Percentiles rank a stretch among this genome's conserved stretches.
These are phyloP conservation scores for Fusarium sp. DNA, from an alignment of 2,329 filamentous ascomycete genomes.

Conservation along the genomic window DNA sequence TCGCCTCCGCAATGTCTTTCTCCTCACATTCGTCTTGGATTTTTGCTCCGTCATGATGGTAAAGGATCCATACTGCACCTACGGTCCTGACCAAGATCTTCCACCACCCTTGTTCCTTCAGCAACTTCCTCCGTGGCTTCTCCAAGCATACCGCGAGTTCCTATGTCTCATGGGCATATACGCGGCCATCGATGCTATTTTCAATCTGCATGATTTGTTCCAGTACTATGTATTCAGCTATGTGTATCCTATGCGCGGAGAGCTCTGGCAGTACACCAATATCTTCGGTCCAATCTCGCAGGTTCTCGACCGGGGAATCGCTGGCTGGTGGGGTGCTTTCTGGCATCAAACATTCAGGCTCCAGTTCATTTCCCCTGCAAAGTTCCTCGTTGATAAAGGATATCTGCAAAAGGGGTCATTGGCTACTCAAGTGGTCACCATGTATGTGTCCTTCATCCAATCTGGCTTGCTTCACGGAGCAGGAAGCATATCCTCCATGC, in stretches of 20 bases:
- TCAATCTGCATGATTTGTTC: slow-evolving; percentile 69
- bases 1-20: slow-evolving; percentile 60
- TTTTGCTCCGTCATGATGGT: slow-evolving; percentile 75
- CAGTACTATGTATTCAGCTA: slow-evolving; percentile 63
- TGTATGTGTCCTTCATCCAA: slow-evolving; percentile 66
- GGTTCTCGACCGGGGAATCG: slow-evolving; percentile 76
- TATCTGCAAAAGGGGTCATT: slow-evolving; percentile 53
- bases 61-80: slow-evolving; percentile 81
- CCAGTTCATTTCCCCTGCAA: slow-evolving; percentile 72
- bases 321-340: slow-evolving; percentile 85
- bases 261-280: slow-evolving; percentile 66
- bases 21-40: slow-evolving; percentile 77
- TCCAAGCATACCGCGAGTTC: slow-evolving; percentile 67
- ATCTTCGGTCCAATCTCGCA: slow-evolving; percentile 66
- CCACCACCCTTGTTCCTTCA: slow-evolving; percentile 57
- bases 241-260: slow-evolving; percentile 63
- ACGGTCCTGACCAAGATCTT: slow-evolving; percentile 58
- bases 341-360: slow-evolving; percentile 94
- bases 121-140: slow-evolving; percentile 56
- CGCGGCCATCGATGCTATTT: slow-evolving; percentile 69
- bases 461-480: slow-evolving; percentile 77
- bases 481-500: slow-evolving; percentile 76
- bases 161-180: slow-evolving; percentile 69
- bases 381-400: slow-evolving; percentile 58
- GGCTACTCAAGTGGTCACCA: slow-evolving; percentile 43